Evolutionary conservation across 148 eudicot species (phyloP), one percentile per base, ranked within the genome.

Genomic region (Fallopia convolvulus): DNA sequence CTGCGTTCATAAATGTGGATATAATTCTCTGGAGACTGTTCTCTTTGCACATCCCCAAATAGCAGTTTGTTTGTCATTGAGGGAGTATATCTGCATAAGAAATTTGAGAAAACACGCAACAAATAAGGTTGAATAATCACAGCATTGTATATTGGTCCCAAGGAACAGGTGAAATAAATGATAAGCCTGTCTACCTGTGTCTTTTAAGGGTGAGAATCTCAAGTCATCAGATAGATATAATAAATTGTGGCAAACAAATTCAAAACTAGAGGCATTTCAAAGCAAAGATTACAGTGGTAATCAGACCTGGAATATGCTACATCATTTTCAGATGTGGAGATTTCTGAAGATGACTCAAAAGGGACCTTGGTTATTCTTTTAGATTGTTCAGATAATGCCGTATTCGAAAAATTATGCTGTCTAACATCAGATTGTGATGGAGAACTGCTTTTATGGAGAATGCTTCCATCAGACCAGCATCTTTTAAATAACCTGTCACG

Each of bases 391-490:
- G 84, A 72, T 36, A 85, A 83, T 42, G 44, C 83, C 50, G 85
- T 82, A 44, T 80, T 81, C 41, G 86, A 70, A 75, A 83, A 79
- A 18, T 83, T 85, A 33, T 74, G 83, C 75, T 80, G 83, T 71
- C 75, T 84, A 21, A 75, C 81, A 77, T 80, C 77, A 17, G 82
- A 76, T 53, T 90, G 79, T 53, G 77, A 75, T 75, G 92, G 83
- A 2, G 85, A 79, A 78, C 79, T 74, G 77, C 87, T 88, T 79
- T 85, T 84, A 79, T 75, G 90, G 75, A 91, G 90, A 82, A 93
- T 91, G 81, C 76, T 88, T 82, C 98, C 96, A 82, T 91, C 98
- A 70, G 98, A 93, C 76, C 86, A 87, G 79, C 91, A 90, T 84
- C 97, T 85, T 81, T 86, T 86, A 83, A 91, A 85, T 52, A 76